Evolutionary conservation across 1,139 yeast genomes (phyloP).

Genomic region (Hyphopichia burtonii): DNA sequence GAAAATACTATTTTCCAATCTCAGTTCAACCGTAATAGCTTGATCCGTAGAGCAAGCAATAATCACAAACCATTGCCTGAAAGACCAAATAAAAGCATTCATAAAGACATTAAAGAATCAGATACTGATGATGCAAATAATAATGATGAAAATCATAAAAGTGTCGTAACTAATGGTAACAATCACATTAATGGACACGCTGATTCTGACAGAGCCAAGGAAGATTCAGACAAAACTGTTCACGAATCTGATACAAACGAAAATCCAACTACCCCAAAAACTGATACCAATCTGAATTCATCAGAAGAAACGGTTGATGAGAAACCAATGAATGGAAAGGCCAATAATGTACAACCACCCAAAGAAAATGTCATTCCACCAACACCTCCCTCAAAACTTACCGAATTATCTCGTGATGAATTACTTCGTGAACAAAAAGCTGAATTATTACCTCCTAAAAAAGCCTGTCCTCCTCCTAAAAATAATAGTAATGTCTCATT

Average conservation of each 20-base stretch:
- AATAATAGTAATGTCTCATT: not conserved
- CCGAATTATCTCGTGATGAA: constrained; percentile 2
- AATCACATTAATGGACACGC: no score
- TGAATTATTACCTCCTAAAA: not conserved
- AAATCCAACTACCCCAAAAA: not conserved
- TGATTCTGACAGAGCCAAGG: no score
- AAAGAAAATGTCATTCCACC: not conserved
- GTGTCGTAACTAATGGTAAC: not conserved
- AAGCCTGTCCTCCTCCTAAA: not conserved
- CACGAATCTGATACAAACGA: no score
- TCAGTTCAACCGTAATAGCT: constrained; percentile 36
- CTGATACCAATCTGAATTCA: not conserved
- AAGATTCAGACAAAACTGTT: no score
- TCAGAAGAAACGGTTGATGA: constrained; percentile 3
- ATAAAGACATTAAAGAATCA: no score
- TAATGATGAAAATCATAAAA: not conserved
- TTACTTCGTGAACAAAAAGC: not conserved
- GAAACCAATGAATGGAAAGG: not conserved
- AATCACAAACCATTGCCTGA: constrained; percentile 28
- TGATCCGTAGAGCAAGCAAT: not conserved
- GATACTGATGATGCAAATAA: no score
- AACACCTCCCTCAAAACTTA: not conserved
- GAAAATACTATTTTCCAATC: constrained; percentile 54
- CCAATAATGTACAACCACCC: no score
- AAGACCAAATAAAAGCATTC: constrained; percentile 12